Evolutionary conservation across 2,329 filamentous ascomycete genomes (phyloP), one percentile per base, ranked within the genome.

Genomic region (Calonectria fujianensis): DNA sequence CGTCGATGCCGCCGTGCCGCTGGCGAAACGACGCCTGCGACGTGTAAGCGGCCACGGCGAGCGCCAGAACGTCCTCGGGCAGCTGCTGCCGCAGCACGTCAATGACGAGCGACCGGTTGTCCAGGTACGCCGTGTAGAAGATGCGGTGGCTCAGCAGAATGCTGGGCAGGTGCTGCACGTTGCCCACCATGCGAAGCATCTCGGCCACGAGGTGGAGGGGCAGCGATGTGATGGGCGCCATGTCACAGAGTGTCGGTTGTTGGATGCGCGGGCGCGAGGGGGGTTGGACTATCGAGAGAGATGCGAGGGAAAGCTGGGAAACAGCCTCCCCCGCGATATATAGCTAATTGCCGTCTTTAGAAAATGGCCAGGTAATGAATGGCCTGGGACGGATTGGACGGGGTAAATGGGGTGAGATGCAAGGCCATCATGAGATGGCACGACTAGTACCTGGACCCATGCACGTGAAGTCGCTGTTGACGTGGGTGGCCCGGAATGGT

Each of bases 181-280:
- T 72, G 7, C 71, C 70, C 61, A 80, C 68, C 41, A 78, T 54
- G 11, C 70, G 37, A 16, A 80, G 73, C 50, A 80, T 79, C 66
- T 79, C 77, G 65, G 77, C 76, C 16, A 79, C 37, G 16, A 80
- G 54, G 67, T 80, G 79, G 16, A 79, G 71, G 13, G 79, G 79
- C n/a, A 80, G 63, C 20, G 79, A 78, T 10, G 71, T 68, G 59
- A 80, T 61, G 59, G 74, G 67, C 48, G 78, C 74, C 78, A 80
- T 80, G 50, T 45, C 51, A 69, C 71, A n/a, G 14, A 20, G 8
- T 1, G n/a, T 48, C 13, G 45, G n/a, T 10, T 20, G 6, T 10
- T 20, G 39, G 39, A 14, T 16, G 32, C 9, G 32, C 32, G 32
- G 6, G 32, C 32, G 32, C 8, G 6, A 2, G 32, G 10, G 11